Percentiles rank a stretch among this genome's conserved stretches.
phyloP scores from a whole-genome alignment of 805 yeast species.

The Teunomyces gatunensis region DNA sequence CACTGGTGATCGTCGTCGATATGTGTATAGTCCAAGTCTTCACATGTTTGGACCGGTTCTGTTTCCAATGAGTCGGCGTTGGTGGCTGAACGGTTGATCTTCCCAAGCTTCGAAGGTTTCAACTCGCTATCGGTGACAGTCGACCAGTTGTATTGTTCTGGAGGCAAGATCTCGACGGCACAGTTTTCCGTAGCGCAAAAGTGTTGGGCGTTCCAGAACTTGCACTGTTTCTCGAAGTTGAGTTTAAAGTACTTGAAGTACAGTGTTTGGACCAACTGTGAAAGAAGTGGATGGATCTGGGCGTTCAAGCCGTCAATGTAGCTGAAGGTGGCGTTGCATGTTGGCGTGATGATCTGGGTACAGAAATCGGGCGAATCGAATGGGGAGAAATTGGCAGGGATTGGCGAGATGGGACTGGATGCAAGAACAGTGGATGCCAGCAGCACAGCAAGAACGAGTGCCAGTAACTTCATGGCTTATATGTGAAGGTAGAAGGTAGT shows the following conservation, averaged over 20 bases:
- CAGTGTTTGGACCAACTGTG: constrained; percentile 62
- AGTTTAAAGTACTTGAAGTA: constrained; percentile 87
- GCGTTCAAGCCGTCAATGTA: constrained; percentile 39
- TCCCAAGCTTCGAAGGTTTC: constrained; percentile 70
- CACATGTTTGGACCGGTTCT: constrained; percentile 28
- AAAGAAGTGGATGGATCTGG: constrained; percentile 46
- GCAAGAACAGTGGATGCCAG: not conserved
- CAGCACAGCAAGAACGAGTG: not conserved
- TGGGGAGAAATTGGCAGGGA: constrained; percentile 25
- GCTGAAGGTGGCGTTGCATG: constrained; percentile 45
- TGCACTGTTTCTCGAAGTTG: constrained; percentile 79
- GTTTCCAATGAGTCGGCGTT: constrained; percentile 22
- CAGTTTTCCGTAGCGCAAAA: constrained; percentile 85
- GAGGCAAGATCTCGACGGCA: constrained; percentile 71
- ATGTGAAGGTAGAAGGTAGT: not conserved
- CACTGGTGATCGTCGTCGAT: constrained; percentile 63
- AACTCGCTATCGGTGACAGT: constrained; percentile 56
- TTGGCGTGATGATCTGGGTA: constrained; percentile 42
- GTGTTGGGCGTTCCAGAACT: constrained; percentile 80
- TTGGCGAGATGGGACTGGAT: not conserved
- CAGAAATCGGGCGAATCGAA: constrained; percentile 45
- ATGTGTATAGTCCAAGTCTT: constrained; percentile 67
- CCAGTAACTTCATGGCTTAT: not conserved
- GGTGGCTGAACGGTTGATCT: constrained; percentile 22
- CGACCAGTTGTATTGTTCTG: constrained; percentile 67